Evolutionary conservation across 306 rosid species (phyloP), one percentile per base, ranked within the genome.

Genomic region (Castanospermum australe): DNA sequence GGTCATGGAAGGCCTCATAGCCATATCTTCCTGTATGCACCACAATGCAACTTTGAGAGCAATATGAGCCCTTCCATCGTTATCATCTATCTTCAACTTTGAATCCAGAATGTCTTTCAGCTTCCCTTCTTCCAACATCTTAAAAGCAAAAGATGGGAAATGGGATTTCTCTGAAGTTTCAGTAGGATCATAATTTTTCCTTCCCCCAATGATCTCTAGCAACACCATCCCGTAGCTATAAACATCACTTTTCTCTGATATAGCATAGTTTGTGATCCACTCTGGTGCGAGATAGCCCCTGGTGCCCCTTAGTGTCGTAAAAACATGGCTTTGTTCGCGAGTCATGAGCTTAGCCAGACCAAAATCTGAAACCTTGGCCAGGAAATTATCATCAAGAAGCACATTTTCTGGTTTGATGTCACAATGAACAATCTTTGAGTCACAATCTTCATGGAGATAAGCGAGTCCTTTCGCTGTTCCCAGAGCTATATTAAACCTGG

Each of bases 321-420:
- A 92, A 32, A 94, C 99, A 79, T 91, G 97, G 79, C 97, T 94
- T 74, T 94, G 97, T 78, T 94, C 95, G 48, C 90, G 66, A 10
- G 85, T 91, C 99, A 92, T 92, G 25, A 94, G 91, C 86, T 91
- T 94, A 17, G 97, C 97, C 70, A 94, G 74, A 8, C 99, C 99
- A 14, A 94, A 94, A 71, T 95, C 98, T 0, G 98, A 95, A 24
- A 95, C 99, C 75, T 90, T 95, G 6, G 98, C 97, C 17, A 64
- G 84, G 85, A 79, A 93, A 32, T 90, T 87, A 14, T 85, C 87
- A 15, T 93, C 97, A 0, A 95, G 91, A 70, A 95, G 99, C 70
- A 95, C 98, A 15, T 95, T 95, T 78, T 95, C 98, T 3, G 98
- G 99, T 67, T 95, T 93, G 74, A 95, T 95, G 82, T 95, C 99